Base-by-base conservation (phyloP, 2,329 filamentous ascomycete genomes). In the Achaetomium macrosporum region DNA sequence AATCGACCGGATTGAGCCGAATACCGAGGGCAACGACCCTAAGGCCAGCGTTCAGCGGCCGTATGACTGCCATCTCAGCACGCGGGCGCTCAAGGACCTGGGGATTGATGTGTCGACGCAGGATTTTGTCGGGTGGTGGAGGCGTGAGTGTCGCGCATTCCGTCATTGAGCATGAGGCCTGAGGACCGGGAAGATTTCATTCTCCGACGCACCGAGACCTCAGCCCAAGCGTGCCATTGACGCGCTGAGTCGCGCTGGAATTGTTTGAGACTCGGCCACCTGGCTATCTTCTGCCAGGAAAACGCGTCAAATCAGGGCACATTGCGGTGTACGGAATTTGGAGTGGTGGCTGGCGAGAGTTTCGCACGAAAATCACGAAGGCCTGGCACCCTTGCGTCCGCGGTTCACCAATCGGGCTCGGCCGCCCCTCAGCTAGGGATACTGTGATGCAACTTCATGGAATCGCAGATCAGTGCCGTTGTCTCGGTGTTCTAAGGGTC, bases 51-150 rank as follows among this genome's bases (percentile, higher is more conserved):
- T 90, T 0, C 82, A 90, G 70, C 78, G 90, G 58, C 90, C 91
- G 12, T 96, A 88, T 65, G 90, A 96, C 70, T 92, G 87, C 62
- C 90, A 96, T 69, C 73, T 96, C 42, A 90, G 88, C 63, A 96
- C 87, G 9, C 81, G 79, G 68, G 81, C 75, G 37, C 71, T 96
- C 58, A 81, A 81, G 66, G 82, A 88, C 13, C 66, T 95, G 56
- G 88, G 82, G 0, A 87, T 96, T 57, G 78, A 87, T 64, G 81
- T 92, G 51, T 74, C 78, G 42, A 89, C 88, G 0, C 79, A 84
- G 63, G 81, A 90, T 61, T 96, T 96, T 66, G 74, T 74, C 42
- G 83, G 76, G 15, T 96, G 90, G 90, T 96, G 90, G 90, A 76
- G 79, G 63, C 74, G 82, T 56, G 76, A 84, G 62, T 72, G 82